Conservation (phyloP, 2,329 filamentous ascomycete species). For the Tolypocladium cylindrosporum region DNA sequence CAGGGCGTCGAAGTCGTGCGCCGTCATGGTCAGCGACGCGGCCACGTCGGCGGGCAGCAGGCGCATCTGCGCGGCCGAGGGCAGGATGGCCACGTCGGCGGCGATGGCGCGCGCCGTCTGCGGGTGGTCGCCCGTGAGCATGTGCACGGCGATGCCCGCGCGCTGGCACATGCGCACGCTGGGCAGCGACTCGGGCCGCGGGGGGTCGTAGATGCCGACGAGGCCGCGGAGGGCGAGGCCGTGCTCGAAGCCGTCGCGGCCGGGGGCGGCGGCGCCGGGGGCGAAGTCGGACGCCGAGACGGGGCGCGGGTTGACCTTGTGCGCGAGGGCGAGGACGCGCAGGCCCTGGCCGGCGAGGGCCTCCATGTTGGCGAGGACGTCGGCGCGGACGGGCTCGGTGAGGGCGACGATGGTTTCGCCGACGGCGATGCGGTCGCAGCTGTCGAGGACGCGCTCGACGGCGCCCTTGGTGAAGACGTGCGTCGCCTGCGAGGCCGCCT, state of each 20-base stretch:
- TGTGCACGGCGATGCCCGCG: conserved; percentile 55
- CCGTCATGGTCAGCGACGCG: conserved; percentile 55
- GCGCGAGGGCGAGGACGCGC: conserved; percentile 58
- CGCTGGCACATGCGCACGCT: conserved; percentile 48
- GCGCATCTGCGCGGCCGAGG: conserved; percentile 29
- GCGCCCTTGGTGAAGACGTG: conserved; percentile 52
- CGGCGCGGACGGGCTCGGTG: conserved; percentile 39
- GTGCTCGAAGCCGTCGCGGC: conserved; percentile 49
- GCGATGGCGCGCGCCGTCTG: conserved; percentile 57
- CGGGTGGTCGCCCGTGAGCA: conserved; percentile 64
- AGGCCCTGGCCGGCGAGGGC: conserved; percentile 54
- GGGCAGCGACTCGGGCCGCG: conserved; percentile 53
- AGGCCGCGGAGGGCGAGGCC: conserved; percentile 57
- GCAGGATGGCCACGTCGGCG: conserved; percentile 52
- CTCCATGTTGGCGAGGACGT: conserved; percentile 60
- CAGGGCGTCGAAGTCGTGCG: conserved; percentile 55
- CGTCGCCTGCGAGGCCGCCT: conserved; percentile 26
- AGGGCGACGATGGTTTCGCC: conserved; percentile 35
- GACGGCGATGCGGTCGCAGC: conserved; percentile 43
- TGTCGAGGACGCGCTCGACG: conserved; percentile 57
- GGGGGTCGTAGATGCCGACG: conserved; percentile 64
- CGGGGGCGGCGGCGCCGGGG: conserved; percentile 25
- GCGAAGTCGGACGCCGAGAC: conserved; percentile 22
- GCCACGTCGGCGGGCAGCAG: conserved; percentile 43
- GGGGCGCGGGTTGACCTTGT: conserved; percentile 27